Percentiles rank a stretch among this genome's conserved stretches.
Evolutionary conservation across 208 protist genomes (phyloP).

Genomic region (Spongospora subterranea): DNA sequence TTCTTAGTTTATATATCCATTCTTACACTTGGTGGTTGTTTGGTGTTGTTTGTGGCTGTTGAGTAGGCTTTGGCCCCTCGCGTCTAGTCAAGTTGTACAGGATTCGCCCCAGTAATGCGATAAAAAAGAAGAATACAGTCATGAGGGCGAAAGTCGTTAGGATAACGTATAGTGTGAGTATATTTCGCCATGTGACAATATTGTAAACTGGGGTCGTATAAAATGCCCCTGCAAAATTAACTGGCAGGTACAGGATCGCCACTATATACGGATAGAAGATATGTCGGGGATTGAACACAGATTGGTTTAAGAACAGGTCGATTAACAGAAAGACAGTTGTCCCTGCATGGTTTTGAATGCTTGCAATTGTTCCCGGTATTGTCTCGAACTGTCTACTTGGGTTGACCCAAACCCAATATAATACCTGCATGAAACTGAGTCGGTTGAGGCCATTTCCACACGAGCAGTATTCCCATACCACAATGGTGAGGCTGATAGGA

Average conservation of each 20-base stretch:
- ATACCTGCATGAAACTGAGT: neutral
- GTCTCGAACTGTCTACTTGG: neutral
- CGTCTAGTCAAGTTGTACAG: neutral
- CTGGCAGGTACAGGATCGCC: neutral
- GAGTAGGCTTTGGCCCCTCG: neutral
- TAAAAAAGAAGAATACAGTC: neutral
- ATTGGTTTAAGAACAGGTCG: neutral
- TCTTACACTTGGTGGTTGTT: neutral
- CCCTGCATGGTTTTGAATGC: neutral
- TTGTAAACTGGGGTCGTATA: neutral
- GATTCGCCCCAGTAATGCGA: neutral
- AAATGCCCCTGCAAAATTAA: neutral
- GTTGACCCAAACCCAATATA: neutral
- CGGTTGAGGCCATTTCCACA: neutral
- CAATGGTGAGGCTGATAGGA: neutral
- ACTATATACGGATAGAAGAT: neutral
- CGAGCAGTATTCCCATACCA: neutral
- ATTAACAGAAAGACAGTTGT: neutral
- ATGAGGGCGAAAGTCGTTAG: neutral
- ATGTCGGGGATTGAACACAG: neutral
- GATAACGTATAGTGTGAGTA: neutral
- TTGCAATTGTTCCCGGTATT: neutral
- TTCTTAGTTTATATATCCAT: neutral
- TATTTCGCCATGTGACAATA: neutral
- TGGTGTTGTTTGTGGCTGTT: neutral